These are phyloP conservation scores for Mortierella antarctica DNA, from an alignment of 192 early-diverging fungal genomes.

Conservation along the genomic window DNA sequence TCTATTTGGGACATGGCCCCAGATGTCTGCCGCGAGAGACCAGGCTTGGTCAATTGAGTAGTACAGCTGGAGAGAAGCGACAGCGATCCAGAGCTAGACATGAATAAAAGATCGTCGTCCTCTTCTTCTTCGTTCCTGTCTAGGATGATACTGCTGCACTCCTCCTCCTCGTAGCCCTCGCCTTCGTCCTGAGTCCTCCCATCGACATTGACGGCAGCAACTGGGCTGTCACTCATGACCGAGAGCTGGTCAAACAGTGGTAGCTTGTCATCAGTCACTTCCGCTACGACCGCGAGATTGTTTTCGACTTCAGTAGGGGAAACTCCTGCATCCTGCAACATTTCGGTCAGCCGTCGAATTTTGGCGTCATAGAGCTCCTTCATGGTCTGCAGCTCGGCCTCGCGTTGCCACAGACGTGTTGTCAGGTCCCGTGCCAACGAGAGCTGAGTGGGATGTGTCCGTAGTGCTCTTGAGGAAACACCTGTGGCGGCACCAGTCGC, in stretches of 20 bases:
- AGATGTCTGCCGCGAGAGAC: neutral
- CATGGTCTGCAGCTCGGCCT: slow-evolving; percentile 49
- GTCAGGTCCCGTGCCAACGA: slow-evolving; percentile 43
- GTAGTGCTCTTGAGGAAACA: slow-evolving; percentile 26
- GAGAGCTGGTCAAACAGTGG: slow-evolving; percentile 26
- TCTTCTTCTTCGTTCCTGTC: neutral
- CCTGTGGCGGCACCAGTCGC: neutral
- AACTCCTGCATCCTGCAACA: slow-evolving; percentile 50
- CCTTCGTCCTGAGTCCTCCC: neutral
- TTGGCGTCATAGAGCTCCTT: slow-evolving; percentile 52
- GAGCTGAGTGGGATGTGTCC: slow-evolving; percentile 14
- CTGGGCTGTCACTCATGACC: slow-evolving; percentile 7
- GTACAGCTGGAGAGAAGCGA: slow-evolving; percentile 24
- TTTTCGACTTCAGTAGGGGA: slow-evolving; percentile 51
- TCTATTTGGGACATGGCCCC: neutral
- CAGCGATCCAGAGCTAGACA: slow-evolving; percentile 32
- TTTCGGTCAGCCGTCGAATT: slow-evolving; percentile 42
- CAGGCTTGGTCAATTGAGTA: slow-evolving; percentile 31
- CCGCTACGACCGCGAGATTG: slow-evolving; percentile 36
- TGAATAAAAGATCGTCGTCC: slow-evolving; percentile 10
- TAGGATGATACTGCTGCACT: slow-evolving; percentile 18
- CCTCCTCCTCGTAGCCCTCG: slow-evolving; percentile 5
- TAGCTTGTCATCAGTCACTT: slow-evolving; percentile 21
- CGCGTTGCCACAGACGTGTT: slow-evolving; percentile 52
- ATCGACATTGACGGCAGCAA: neutral